A percentile compares a stretch with the other conserved stretches of the same genome.
These are phyloP conservation scores for Neurospora terricola DNA, from an alignment of 495 filamentous ascomycete species.

Conservation along the genomic window DNA sequence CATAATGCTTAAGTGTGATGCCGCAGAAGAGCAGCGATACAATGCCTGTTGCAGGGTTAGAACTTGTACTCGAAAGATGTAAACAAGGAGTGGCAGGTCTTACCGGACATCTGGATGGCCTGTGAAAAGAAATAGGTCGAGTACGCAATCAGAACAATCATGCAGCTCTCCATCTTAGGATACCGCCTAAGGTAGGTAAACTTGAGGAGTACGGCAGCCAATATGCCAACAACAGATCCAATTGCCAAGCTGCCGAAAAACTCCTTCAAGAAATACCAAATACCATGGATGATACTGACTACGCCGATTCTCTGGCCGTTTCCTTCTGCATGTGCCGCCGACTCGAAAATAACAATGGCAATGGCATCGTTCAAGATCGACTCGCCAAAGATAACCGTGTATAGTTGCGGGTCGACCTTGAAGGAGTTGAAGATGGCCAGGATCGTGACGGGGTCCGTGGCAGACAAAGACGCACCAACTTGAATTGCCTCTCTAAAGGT, in stretches of 20 bases:
- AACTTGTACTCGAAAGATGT: constrained; percentile 6
- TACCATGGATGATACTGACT: constrained; percentile 73
- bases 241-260: constrained; percentile 93
- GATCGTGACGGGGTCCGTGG: constrained; percentile 95
- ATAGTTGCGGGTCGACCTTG: constrained; percentile 96
- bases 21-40: constrained; percentile 95
- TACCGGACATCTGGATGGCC: constrained; percentile 88
- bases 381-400: constrained; percentile 96
- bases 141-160: constrained; percentile 90
- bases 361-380: constrained; percentile 97
- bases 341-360: constrained; percentile 97
- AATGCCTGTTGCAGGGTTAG: constrained; percentile 55
- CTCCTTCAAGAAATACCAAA: constrained; percentile 87
- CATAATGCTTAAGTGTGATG: constrained; percentile 96
- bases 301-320: constrained; percentile 53
- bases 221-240: constrained; percentile 76
- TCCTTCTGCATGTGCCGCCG: constrained; percentile 77
- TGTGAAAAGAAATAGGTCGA: constrained; percentile 96
- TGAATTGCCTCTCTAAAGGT: constrained; percentile 90
- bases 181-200: constrained; percentile 85
- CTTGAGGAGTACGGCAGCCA: constrained; percentile 78
- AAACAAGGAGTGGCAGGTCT: constrained; percentile 10
- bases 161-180: constrained; percentile 92
- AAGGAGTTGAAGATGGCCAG: constrained; percentile 98
- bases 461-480: constrained; percentile 89